Percentiles rank a stretch among this genome's conserved stretches.
These are phyloP conservation scores for Madurella fahalii DNA, from an alignment of 2,329 filamentous ascomycete genomes.

Conservation along the genomic window DNA sequence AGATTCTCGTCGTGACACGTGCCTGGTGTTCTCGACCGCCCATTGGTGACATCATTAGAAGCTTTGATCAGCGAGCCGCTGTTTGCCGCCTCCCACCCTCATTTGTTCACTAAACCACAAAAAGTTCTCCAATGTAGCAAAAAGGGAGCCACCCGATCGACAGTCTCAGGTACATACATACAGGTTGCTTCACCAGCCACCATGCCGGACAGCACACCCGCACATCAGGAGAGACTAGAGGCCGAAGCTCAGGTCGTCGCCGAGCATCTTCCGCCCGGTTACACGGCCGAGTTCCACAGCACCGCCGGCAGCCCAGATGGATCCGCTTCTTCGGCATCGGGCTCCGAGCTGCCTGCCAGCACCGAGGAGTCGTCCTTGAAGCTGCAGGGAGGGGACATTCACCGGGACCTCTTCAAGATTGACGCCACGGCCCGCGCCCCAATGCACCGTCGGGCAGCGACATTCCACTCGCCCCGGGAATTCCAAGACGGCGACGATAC, in stretches of 20 bases:
- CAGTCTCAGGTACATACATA: no score
- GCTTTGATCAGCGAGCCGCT: conserved; percentile 4
- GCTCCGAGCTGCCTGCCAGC: conserved; percentile 4
- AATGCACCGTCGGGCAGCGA: conserved; percentile 54
- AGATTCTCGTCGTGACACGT: background rate
- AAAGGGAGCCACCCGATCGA: no score
- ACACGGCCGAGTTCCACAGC: conserved; percentile 31
- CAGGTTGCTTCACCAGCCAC: background rate
- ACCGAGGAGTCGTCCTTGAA: conserved; percentile 60
- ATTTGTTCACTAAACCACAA: background rate
- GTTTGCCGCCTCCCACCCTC: conserved; percentile 1
- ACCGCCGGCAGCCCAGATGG: conserved; percentile 1
- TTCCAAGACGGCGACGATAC: conserved; percentile 21
- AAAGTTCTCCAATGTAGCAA: background rate
- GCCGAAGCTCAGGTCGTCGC: conserved; percentile 31
- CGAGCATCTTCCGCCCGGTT: conserved; percentile 33
- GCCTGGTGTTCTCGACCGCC: background rate
- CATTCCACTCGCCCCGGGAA: conserved; percentile 56
- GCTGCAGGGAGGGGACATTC: conserved; percentile 73
- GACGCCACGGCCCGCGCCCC: conserved; percentile 52
- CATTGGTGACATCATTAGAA: conserved; percentile 16
- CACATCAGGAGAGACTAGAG: conserved; percentile 13
- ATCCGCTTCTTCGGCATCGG: conserved; percentile 3
- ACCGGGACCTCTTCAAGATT: conserved; percentile 73
- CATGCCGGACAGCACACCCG: conserved; percentile 8